Percentiles rank a stretch among this genome's conserved stretches.
Conservation (phyloP, 164 flowering plant genomes). For the Paratinospora sagittata region DNA sequence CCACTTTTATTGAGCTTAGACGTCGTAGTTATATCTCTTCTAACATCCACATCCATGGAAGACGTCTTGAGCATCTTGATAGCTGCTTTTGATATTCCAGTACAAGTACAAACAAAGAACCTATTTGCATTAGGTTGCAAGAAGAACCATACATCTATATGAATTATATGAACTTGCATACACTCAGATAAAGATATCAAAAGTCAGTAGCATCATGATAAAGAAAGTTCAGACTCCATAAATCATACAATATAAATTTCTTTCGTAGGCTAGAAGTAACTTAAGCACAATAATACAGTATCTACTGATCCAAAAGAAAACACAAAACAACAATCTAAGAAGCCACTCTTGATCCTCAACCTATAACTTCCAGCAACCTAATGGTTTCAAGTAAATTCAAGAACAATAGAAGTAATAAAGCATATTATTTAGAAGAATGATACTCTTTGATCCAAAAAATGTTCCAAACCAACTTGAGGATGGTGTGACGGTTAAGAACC, state of each 20-base stretch:
- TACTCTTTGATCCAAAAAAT: too few relatives aligned
- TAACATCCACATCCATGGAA: conserved; percentile 6
- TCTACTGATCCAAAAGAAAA: background rate
- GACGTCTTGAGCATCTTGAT: conserved; percentile 22
- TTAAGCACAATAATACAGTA: background rate
- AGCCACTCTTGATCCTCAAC: background rate
- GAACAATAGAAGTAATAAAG: too few relatives aligned
- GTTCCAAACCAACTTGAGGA: too few relatives aligned
- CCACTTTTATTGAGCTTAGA: conserved; percentile 6
- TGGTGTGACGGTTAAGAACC: too few relatives aligned
- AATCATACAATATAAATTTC: background rate
- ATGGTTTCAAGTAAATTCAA: too few relatives aligned
- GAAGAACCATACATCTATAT: background rate
- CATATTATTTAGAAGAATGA: too few relatives aligned
- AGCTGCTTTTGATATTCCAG: conserved; percentile 20
- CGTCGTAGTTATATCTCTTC: conserved; percentile 14
- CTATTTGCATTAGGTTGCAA: background rate
- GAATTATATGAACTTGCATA: background rate
- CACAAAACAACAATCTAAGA: background rate
- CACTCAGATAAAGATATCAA: background rate
- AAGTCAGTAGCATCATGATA: background rate
- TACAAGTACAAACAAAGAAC: background rate
- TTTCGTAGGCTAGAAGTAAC: background rate
- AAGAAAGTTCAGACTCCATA: background rate
- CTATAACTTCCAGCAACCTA: too few relatives aligned